Evolutionary conservation across 2,329 filamentous ascomycete genomes (phyloP), one percentile per base, ranked within the genome.

Genomic region (Coniochaeta ligniaria): DNA sequence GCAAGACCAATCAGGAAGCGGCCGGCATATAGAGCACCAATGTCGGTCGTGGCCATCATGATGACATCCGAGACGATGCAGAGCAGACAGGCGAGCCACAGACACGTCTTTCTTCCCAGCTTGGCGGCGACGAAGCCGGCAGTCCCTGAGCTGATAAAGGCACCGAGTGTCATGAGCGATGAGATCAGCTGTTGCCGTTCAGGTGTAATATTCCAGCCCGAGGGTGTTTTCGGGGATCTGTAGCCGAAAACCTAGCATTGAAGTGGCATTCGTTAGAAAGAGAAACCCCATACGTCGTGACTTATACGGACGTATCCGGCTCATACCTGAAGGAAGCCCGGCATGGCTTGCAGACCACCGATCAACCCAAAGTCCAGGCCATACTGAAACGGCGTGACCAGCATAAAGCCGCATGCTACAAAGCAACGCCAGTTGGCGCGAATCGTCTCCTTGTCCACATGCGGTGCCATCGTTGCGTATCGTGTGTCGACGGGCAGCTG

Each of bases 21-120:
- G 11, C 78, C 81, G 31, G 75, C 73, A 60, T 83, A 83, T 8
- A 83, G 74, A 2, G 75, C 78, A 20, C 73, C 78, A 54, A 84
- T 80, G 45, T 73, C 69, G 2, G 72, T 74, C 0, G 78, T 81
- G 3, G 76, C 73, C 79, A 83, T 82, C 81, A 83, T 83, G 65
- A 82, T 75, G 41, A 81, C 72, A 61, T 81, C 82, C 4, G 80
- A 73, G 4, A 79, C 68, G 60, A 72, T 74, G 61, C 79, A 80
- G 9, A 80, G 70, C 2, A 78, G 28, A 59, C 76, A 78, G 1
- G 78, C 79, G 22, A 75, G 60, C 74, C 74, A 76, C 4, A 76
- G 68, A 41, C 71, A 74, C 45, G 68, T 60, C 62, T 69, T 72
- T 11, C 73, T 70, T 6, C 73, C 72, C 26, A 74, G 60, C 52